Evolutionary conservation across 257 asterid species (phyloP).

Genomic region (Solanum clarkiae): DNA sequence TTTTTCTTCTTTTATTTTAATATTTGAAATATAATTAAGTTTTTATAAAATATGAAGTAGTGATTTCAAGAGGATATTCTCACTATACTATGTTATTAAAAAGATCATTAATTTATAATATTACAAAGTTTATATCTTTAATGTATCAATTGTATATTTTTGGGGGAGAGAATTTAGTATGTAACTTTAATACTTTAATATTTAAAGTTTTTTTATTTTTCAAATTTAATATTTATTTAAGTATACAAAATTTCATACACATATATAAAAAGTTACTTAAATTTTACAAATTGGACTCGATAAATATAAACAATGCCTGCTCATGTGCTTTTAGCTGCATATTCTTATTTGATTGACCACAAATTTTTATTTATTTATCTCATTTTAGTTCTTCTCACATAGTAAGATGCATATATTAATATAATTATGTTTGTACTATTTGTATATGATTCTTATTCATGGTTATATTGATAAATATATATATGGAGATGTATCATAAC

Average conservation of each 20-base stretch:
- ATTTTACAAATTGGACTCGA: background rate
- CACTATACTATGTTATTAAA: background rate
- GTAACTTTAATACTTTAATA: background rate
- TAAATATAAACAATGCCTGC: background rate
- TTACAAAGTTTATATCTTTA: background rate
- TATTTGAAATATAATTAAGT: too few relatives aligned
- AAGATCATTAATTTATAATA: background rate
- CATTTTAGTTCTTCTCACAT: background rate
- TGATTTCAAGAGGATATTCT: too few relatives aligned
- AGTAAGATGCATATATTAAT: background rate
- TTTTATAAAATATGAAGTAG: background rate
- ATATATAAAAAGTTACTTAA: too few relatives aligned
- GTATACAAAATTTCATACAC: too few relatives aligned
- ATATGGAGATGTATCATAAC: background rate
- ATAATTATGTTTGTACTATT: background rate
- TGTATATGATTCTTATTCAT: background rate
- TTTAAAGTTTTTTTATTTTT: background rate
- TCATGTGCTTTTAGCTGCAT: background rate
- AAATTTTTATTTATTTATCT: background rate
- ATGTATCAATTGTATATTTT: background rate
- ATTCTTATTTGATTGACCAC: background rate
- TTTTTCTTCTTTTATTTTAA: background rate
- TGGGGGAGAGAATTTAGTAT: background rate
- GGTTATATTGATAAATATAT: too few relatives aligned
- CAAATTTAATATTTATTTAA: background rate